Base-by-base conservation (phyloP, 805 yeast species). In the Lipomyces starkeyi region DNA sequence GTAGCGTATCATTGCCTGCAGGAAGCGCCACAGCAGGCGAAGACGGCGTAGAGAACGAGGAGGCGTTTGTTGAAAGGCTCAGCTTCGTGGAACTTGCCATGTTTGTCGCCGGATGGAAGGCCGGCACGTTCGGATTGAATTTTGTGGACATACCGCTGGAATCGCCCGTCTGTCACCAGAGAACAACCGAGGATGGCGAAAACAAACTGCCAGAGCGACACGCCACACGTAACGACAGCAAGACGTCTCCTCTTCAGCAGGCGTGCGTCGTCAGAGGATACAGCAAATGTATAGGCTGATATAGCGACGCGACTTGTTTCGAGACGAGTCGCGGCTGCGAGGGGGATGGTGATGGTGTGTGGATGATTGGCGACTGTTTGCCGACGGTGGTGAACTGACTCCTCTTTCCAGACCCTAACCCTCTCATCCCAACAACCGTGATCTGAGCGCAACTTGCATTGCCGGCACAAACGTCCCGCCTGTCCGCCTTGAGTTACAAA, bases 81-180 rank as follows among this genome's bases (percentile, higher is more conserved):
- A 54, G 32, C 61, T 55, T 63, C 56, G 61, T 43, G n/a, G 60
- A 59, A 3, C 53, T 14, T 35, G 58, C 43, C 25, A 22, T 20
- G 56, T 49, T 49, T 17, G 61, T 25, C 13, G 47, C 11, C 34
- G 72, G 72, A 22, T 47, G 37, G 54, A 69, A 67, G 22, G 71
- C 27, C 7, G 70, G 68, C 5, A 61, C 66, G 13, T 57, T 20
- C 34, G 72, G 71, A 40, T 67, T 69, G 52, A 69, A 69, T 29
- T 68, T 64, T 27, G 65, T 34, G 13, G 71, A 69, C 72, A 69
- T 67, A 9, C 22, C 11, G 43, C 34, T n/a, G 55, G 0, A 32
- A 34, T 52, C 57, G 20, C 37, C 58, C 2, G 7, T 14, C 22
- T 8, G 40, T 13, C 14, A n/a, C 27, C 3, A n/a, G 14, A n/a